phyloP scores from a whole-genome alignment of 345 rosid species.

The Orychophragmus violaceus region DNA sequence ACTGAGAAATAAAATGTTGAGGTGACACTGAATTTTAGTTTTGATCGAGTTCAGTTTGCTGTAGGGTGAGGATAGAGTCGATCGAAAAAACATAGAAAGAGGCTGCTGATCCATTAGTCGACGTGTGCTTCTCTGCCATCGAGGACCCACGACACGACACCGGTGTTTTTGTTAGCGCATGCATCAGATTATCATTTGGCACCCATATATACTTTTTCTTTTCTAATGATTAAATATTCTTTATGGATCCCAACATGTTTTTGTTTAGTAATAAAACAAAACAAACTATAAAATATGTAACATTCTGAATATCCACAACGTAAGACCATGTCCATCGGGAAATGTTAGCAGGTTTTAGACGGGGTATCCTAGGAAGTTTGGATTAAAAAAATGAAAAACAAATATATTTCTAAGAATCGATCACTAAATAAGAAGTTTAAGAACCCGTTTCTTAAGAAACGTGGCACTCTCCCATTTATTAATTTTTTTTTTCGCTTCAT shows the following conservation, averaged over 20 bases:
- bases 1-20: background rate
- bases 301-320: background rate
- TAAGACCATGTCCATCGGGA: too few relatives aligned
- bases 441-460: too few relatives aligned
- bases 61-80: constrained; percentile 16
- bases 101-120: constrained; percentile 7
- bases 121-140: constrained; percentile 24
- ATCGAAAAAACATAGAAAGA: constrained; percentile 3
- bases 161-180: constrained; percentile 28
- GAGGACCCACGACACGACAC: constrained; percentile 25
- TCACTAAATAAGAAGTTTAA: too few relatives aligned
- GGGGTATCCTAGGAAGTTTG: too few relatives aligned
- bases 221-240: background rate
- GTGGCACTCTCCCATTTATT: too few relatives aligned
- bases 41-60: background rate
- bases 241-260: constrained; percentile 10
- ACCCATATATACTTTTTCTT: constrained; percentile 7
- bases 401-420: too few relatives aligned
- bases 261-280: background rate
- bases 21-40: background rate
- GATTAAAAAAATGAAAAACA: too few relatives aligned
- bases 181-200: constrained; percentile 32
- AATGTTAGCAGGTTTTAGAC: too few relatives aligned
- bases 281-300: background rate
- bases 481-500: too few relatives aligned